Percentiles rank a stretch among this genome's conserved stretches.
Evolutionary conservation across 2,329 filamentous ascomycete genomes (phyloP).

Genomic region (Talaromyces atroroseus): DNA sequence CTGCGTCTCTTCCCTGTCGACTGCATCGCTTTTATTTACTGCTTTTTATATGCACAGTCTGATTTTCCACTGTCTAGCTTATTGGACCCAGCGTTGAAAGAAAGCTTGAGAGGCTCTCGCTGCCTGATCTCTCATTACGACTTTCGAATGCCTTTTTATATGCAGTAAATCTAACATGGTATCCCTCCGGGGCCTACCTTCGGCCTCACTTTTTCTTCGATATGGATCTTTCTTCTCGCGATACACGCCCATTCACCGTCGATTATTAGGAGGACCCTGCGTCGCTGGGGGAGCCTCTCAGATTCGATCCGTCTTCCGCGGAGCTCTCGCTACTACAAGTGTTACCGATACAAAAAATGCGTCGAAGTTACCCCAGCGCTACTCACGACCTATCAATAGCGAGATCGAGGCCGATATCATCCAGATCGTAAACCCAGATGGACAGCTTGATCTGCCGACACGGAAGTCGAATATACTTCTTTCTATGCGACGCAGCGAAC

Average conservation of each 20-base stretch:
- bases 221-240: conserved; percentile 3
- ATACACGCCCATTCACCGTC: background rate
- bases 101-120: background rate
- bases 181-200: conserved; percentile 9
- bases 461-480: conserved; percentile 32
- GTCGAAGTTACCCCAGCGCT: background rate
- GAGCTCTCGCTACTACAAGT: background rate
- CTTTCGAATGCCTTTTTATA: background rate
- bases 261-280: background rate
- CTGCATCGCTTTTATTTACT: background rate
- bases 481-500: conserved; percentile 44
- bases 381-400: conserved; percentile 23
- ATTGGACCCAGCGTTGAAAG: background rate
- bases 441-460: conserved; percentile 25
- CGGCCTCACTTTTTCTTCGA: conserved; percentile 9
- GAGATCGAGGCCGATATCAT: conserved; percentile 27
- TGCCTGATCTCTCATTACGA: background rate
- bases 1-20: background rate
- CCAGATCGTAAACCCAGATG: conserved; percentile 31
- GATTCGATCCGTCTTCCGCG: background rate
- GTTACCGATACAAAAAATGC: background rate
- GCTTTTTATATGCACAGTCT: background rate
- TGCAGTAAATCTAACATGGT: conserved; percentile 2
- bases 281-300: background rate
- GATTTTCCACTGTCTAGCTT: background rate